Evolutionary conservation across 2,329 filamentous ascomycete genomes (phyloP).

Genomic region (Monosporascus sp.): DNA sequence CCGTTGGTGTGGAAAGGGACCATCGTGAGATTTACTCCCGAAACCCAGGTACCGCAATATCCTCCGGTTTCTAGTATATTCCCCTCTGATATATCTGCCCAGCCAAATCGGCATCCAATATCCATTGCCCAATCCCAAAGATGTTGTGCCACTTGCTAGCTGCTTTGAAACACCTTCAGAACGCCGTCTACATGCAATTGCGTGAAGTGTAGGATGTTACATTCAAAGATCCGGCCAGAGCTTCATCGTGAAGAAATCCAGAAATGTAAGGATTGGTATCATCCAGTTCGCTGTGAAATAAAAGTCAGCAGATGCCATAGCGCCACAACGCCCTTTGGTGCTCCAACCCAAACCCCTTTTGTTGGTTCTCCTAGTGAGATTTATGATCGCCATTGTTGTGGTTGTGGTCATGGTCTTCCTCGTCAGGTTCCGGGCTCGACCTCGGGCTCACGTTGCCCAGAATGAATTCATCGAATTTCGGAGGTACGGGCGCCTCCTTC

Average conservation of each 20-base stretch:
- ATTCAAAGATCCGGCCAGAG: background rate
- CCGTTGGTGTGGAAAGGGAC: too few species aligned
- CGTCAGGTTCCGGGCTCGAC: constrained; percentile 57
- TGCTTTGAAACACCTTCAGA: background rate
- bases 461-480: constrained; percentile 73
- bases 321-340: constrained; percentile 8
- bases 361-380: constrained; percentile 16
- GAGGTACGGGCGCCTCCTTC: constrained; percentile 54
- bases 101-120: background rate
- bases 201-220: background rate
- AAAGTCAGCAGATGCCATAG: background rate
- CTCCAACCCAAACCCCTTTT: background rate
- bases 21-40: too few species aligned
- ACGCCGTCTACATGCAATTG: background rate
- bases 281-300: background rate
- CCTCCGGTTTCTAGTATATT: too few species aligned
- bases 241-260: background rate
- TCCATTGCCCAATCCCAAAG: background rate
- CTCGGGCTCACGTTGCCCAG: constrained; percentile 53
- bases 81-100: too few species aligned
- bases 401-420: constrained; percentile 40
- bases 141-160: background rate
- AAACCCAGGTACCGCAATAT: too few species aligned
- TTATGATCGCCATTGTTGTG: constrained; percentile 30
- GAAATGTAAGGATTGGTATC: background rate